phyloP scores from a whole-genome alignment of 169 alveolate genomes.

The Cryptosporidium ubiquitum region DNA sequence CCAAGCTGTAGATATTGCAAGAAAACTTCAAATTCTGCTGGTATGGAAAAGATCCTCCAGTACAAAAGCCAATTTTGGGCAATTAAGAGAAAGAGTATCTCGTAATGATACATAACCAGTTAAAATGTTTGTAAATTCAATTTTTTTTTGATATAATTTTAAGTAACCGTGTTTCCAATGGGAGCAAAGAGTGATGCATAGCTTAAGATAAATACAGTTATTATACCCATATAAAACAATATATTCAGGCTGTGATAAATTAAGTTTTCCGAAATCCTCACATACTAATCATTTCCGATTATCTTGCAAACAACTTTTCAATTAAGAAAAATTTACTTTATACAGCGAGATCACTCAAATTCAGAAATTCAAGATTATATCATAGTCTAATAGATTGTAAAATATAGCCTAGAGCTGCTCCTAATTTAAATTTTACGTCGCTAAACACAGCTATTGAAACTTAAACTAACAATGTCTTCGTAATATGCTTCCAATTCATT shows the following conservation, averaged over 20 bases:
- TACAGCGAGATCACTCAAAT: background rate
- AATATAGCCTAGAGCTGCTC: conserved; percentile 29
- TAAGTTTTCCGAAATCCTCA: background rate
- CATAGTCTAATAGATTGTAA: background rate
- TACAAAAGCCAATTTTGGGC: conserved; percentile 45
- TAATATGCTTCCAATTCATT: background rate
- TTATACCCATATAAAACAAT: background rate
- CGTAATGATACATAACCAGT: background rate
- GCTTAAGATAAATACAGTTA: background rate
- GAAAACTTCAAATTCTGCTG: conserved; percentile 33
- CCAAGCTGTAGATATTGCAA: conserved; percentile 55
- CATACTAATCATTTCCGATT: background rate
- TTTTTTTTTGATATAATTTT: background rate
- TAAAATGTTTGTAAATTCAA: conserved; percentile 8
- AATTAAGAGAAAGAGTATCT: conserved; percentile 20
- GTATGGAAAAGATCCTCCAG: conserved; percentile 63
- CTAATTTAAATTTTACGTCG: conserved; percentile 26
- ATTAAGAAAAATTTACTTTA: background rate
- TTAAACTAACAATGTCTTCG: background rate
- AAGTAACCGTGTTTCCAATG: background rate
- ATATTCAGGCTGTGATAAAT: conserved; percentile 8
- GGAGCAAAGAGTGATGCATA: conserved; percentile 6
- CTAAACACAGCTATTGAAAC: background rate
- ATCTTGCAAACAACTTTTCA: background rate
- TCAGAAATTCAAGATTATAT: background rate